Percentiles rank a stretch among this genome's conserved stretches.
phyloP scores from a whole-genome alignment of 2,329 filamentous ascomycete genomes.

The Scedosporium boydii region DNA sequence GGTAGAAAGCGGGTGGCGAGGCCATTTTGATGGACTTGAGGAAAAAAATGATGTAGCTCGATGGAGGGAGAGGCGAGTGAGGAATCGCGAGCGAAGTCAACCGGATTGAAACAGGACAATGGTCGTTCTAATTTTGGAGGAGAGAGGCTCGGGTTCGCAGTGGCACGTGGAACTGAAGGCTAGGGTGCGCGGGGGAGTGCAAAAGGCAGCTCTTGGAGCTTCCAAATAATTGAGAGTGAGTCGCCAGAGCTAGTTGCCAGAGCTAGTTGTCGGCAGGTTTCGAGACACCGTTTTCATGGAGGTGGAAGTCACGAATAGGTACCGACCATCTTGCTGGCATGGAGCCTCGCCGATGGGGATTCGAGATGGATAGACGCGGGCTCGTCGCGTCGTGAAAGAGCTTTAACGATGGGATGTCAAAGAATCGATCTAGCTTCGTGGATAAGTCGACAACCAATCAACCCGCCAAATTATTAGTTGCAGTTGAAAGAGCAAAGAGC shows the following conservation, averaged over 20 bases:
- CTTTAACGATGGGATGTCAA: too few species aligned
- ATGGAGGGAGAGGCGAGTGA: background rate
- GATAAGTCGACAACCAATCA: too few species aligned
- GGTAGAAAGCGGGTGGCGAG: slow-evolving; percentile 42
- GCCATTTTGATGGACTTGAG: slow-evolving; percentile 27
- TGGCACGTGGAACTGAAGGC: too few species aligned
- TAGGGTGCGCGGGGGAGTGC: too few species aligned
- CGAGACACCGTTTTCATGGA: background rate
- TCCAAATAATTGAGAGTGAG: too few species aligned
- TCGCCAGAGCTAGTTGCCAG: too few species aligned
- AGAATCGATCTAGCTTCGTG: too few species aligned
- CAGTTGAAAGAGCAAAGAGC: too few species aligned
- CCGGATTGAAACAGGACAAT: background rate
- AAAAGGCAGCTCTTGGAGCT: too few species aligned
- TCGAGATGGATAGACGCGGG: background rate
- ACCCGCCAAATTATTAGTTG: too few species aligned
- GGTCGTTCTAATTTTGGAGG: too few species aligned
- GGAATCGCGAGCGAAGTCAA: background rate
- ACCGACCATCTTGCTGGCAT: background rate
- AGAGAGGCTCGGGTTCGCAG: too few species aligned
- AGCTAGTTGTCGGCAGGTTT: background rate
- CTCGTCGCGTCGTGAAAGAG: background rate
- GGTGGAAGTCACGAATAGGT: background rate
- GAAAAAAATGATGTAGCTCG: background rate
- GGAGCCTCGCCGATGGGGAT: background rate